Conservation (phyloP, 1,284 basidiomycete genomes). For the Somion occarium region DNA sequence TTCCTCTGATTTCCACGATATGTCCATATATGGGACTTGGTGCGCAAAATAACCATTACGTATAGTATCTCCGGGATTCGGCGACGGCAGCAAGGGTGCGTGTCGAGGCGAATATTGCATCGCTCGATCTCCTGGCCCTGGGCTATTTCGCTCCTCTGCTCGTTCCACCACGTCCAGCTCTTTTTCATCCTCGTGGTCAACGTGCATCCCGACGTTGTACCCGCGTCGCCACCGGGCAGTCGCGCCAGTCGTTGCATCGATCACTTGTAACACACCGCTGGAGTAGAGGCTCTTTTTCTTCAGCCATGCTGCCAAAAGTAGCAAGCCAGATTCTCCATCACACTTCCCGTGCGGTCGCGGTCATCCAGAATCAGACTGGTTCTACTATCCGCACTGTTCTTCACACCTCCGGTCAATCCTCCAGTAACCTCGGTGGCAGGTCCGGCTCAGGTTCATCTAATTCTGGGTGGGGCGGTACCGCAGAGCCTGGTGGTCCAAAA, state of each 20-base stretch:
- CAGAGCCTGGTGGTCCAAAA: constrained; percentile 62
- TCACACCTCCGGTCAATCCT: constrained; percentile 49
- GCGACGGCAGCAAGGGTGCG: background rate
- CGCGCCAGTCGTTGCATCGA: background rate
- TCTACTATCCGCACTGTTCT: constrained; percentile 70
- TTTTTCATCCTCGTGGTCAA: background rate
- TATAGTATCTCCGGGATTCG: background rate
- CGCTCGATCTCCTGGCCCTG: background rate
- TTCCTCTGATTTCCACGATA: background rate
- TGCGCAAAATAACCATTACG: no score
- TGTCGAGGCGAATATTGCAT: no score
- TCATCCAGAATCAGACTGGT: constrained; percentile 63
- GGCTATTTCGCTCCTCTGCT: background rate
- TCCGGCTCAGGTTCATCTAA: constrained; percentile 49
- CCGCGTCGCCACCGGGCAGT: background rate
- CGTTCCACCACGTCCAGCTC: background rate
- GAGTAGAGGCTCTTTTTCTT: constrained; percentile 5
- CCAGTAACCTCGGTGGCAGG: constrained; percentile 34
- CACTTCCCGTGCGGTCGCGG: constrained; percentile 67
- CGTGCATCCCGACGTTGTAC: background rate
- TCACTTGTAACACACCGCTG: no score
- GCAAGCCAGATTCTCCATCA: constrained; percentile 70
- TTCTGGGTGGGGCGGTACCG: constrained; percentile 51
- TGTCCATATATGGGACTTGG: background rate
- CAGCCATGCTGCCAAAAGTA: constrained; percentile 72